A percentile compares a stretch with the other conserved stretches of the same genome.
These are phyloP conservation scores for Pleurotus sapidus DNA, from an alignment of 768 basidiomycete genomes.

Conservation along the genomic window DNA sequence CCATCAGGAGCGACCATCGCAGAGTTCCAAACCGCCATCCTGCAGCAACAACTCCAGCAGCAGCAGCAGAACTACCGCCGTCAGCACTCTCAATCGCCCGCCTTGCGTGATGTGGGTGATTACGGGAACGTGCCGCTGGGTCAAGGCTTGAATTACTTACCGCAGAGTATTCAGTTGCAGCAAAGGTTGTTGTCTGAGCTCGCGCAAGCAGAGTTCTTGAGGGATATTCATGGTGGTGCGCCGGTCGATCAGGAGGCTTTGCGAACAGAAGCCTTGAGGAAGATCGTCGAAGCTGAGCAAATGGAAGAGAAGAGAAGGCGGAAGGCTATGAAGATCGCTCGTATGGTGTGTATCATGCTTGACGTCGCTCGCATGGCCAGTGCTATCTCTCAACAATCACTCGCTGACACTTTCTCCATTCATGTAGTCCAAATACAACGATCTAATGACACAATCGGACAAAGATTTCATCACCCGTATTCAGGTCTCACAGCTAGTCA, in stretches of 20 bases:
- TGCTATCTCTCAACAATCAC: slow-evolving; percentile 6
- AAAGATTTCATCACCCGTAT: slow-evolving; percentile 99
- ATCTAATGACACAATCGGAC: slow-evolving; percentile 96
- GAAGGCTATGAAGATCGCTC: slow-evolving; percentile 82
- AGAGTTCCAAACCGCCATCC: slow-evolving; percentile 39
- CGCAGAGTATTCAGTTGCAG: slow-evolving; percentile 69
- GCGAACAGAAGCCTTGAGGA: slow-evolving; percentile 76
- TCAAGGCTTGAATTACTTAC: slow-evolving; percentile 51
- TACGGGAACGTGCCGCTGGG: slow-evolving; percentile 33
- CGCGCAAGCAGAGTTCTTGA: slow-evolving; percentile 66
- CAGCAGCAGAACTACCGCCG: slow-evolving; percentile 41
- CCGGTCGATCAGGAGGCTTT: slow-evolving; percentile 69
- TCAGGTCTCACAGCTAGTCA: slow-evolving; percentile 97
- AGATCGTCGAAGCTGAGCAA: slow-evolving; percentile 88
- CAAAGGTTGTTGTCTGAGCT: slow-evolving; percentile 77
- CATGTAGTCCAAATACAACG: slow-evolving; percentile 81
- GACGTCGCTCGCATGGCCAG: neutral
- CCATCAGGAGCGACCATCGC: slow-evolving; percentile 43
- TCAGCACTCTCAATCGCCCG: slow-evolving; percentile 43
- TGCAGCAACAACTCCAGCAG: slow-evolving; percentile 26
- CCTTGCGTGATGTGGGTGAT: slow-evolving; percentile 28
- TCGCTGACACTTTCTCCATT: neutral
- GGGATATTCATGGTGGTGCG: slow-evolving; percentile 58
- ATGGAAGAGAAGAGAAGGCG: slow-evolving; percentile 83
- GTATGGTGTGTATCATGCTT: slow-evolving; percentile 58